Conservation (phyloP, 2,329 filamentous ascomycete species). For the Cylindrodendrum hubeiense region DNA sequence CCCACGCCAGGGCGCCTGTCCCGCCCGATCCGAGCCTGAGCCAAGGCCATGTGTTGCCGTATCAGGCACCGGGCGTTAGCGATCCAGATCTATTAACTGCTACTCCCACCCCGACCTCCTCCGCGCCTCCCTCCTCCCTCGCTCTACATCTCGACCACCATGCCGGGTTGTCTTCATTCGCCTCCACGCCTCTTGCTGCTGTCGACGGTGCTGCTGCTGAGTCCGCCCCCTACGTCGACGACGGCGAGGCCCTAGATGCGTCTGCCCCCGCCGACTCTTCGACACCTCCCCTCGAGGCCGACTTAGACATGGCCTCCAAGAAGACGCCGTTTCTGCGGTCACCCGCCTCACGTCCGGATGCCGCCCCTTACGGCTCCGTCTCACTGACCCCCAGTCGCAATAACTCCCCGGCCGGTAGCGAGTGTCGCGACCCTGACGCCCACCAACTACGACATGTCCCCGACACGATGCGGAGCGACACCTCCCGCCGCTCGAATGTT, state of each 20-base stretch:
- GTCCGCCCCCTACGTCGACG: constrained; percentile 17
- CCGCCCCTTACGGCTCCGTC: constrained; percentile 55
- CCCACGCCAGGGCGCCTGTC: constrained; percentile 35
- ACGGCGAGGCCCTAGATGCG: constrained; percentile 42
- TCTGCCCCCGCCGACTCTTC: constrained; percentile 36
- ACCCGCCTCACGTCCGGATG: constrained; percentile 43
- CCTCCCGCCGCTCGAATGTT: constrained; percentile 47
- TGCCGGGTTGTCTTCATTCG: constrained; percentile 26
- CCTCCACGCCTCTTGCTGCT: constrained; percentile 19
- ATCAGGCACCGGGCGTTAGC: constrained; percentile 38
- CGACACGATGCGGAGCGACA: constrained; percentile 49
- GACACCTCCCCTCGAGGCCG: constrained; percentile 29
- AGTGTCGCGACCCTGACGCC: constrained; percentile 46
- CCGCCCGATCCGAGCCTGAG: constrained; percentile 32
- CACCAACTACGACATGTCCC: constrained; percentile 51
- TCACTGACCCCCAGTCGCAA: constrained; percentile 51
- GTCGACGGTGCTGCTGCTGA: constrained; percentile 17
- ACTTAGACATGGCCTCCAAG: constrained; percentile 51
- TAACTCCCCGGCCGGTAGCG: constrained; percentile 51
- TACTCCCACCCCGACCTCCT: constrained; percentile 28
- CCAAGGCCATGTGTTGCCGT: constrained; percentile 44
- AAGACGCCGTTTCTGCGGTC: constrained; percentile 53
- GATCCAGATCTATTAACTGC: constrained; percentile 43
- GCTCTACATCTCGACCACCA: constrained; percentile 26
- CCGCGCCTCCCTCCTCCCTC: constrained; percentile 20